Evolutionary conservation across 2,329 filamentous ascomycete species (phyloP).

Genomic region (Golovinomyces cichoracearum): DNA sequence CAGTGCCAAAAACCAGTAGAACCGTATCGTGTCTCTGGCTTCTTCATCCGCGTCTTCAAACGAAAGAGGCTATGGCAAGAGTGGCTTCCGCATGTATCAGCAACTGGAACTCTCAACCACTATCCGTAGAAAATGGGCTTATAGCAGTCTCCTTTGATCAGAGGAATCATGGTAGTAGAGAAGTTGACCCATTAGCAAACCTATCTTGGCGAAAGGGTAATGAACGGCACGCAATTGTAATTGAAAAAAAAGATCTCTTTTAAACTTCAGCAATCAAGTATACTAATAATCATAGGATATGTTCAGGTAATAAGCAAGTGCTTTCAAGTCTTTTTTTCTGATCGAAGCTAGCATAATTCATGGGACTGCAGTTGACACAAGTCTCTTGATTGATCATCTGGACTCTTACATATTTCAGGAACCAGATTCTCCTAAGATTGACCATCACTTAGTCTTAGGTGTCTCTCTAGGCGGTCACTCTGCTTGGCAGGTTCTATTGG

Average conservation of each 20-base stretch:
- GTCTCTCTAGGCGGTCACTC: slow-evolving; percentile 71
- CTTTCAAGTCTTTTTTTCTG: neutral
- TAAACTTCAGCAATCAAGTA: no score
- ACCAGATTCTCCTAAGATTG: slow-evolving; percentile 19
- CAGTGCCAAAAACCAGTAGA: slow-evolving; percentile 29
- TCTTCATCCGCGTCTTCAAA: slow-evolving; percentile 51
- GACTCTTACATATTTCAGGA: slow-evolving; percentile 45
- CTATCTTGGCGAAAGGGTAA: slow-evolving; percentile 47
- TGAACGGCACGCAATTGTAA: slow-evolving; percentile 39
- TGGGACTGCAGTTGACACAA: slow-evolving; percentile 49
- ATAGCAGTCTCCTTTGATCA: slow-evolving; percentile 76
- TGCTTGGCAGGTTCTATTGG: slow-evolving; percentile 58
- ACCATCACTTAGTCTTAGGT: slow-evolving; percentile 51
- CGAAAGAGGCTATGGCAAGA: slow-evolving; percentile 46
- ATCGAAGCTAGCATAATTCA: slow-evolving; percentile 29
- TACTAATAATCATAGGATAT: slow-evolving; percentile 39
- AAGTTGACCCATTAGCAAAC: slow-evolving; percentile 43
- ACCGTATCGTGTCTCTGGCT: slow-evolving; percentile 68
- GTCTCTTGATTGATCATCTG: slow-evolving; percentile 49
- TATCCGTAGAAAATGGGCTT: slow-evolving; percentile 23
- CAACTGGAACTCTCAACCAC: slow-evolving; percentile 32
- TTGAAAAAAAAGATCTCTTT: neutral
- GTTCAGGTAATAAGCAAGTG: slow-evolving; percentile 24
- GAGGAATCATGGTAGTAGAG: slow-evolving; percentile 62
- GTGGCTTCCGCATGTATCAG: slow-evolving; percentile 42